phyloP scores from a whole-genome alignment of 306 rosid genomes.

The Castanea mollissima region DNA sequence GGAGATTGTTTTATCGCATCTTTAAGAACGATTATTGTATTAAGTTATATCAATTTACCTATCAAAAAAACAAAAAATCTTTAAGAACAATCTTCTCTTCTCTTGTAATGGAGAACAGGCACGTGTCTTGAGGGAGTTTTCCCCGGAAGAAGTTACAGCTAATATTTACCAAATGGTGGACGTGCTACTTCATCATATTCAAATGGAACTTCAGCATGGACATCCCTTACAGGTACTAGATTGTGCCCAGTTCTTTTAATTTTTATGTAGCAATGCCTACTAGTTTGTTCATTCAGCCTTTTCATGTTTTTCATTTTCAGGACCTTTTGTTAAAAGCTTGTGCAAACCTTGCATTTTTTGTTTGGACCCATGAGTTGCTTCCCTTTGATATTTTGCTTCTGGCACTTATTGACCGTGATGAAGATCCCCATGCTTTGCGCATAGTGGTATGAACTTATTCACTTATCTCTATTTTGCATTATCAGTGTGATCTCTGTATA shows the following conservation, averaged over 20 bases:
- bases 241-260: constrained; percentile 9
- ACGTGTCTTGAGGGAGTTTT: constrained; percentile 82
- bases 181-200: constrained; percentile 91
- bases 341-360: constrained; percentile 78
- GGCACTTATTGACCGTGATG: constrained; percentile 95
- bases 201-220: constrained; percentile 85
- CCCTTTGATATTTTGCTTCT: constrained; percentile 94
- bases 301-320: constrained; percentile 41
- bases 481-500: neutral
- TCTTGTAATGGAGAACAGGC: constrained; percentile 49
- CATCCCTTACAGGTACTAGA: constrained; percentile 71
- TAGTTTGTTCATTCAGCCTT: neutral
- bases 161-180: constrained; percentile 98
- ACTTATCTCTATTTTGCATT: constrained; percentile 7
- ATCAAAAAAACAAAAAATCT: neutral
- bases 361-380: constrained; percentile 91
- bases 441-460: constrained; percentile 69
- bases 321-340: constrained; percentile 81
- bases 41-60: too few species aligned
- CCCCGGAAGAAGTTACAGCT: constrained; percentile 90
- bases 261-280: constrained; percentile 11
- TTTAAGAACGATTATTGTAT: neutral
- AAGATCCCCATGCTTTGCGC: constrained; percentile 95
- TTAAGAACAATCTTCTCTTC: neutral
- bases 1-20: neutral